These are phyloP conservation scores for Daldinia sp. DNA, from an alignment of 2,329 filamentous ascomycete species.

Conservation along the genomic window DNA sequence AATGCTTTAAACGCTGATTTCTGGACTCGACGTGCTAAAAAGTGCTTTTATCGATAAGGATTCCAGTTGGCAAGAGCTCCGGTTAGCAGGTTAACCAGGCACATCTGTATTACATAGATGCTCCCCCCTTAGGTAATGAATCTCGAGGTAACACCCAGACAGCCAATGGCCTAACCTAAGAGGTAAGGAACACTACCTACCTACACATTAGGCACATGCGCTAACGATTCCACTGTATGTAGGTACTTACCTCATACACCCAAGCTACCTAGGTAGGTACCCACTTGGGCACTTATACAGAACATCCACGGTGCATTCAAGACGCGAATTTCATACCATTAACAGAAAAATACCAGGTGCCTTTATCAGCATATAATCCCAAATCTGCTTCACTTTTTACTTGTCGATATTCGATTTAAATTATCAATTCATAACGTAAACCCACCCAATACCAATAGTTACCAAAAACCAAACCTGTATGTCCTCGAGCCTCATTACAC, in stretches of 20 bases:
- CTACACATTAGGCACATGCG: no score
- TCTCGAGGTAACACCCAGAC: not conserved
- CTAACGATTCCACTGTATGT: no score
- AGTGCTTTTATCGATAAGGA: conserved; percentile 1
- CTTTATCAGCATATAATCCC: no score
- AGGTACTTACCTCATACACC: no score
- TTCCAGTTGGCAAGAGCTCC: not conserved
- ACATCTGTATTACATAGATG: no score
- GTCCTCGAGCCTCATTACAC: not conserved
- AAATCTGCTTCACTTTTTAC: no score
- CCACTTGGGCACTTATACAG: not conserved
- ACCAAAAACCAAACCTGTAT: not conserved
- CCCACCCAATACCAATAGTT: not conserved
- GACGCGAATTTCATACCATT: no score
- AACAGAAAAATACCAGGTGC: no score
- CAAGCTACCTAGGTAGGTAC: no score
- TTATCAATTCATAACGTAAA: not conserved
- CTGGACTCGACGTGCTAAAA: not conserved
- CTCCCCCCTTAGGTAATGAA: not conserved
- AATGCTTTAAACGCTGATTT: not conserved
- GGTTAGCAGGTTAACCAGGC: no score
- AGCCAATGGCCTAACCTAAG: not conserved
- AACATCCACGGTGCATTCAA: no score
- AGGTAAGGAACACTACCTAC: not conserved
- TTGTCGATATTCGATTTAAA: no score